Evolutionary conservation across 2,329 filamentous ascomycete species (phyloP).

Genomic region (Plectosphaerella cucumerina): DNA sequence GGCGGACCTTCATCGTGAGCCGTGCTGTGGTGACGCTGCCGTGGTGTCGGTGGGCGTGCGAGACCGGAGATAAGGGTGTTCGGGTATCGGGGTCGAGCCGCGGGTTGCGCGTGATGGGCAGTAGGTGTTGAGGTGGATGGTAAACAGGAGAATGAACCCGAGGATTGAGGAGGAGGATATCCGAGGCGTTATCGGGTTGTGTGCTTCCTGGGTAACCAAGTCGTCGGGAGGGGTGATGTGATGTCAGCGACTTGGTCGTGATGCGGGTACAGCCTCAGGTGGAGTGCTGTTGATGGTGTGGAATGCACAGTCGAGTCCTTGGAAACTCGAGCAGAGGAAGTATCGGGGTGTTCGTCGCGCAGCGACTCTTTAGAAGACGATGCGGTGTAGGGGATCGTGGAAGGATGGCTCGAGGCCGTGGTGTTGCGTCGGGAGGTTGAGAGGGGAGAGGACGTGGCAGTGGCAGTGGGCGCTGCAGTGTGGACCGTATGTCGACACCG

Average conservation of each 20-base stretch:
- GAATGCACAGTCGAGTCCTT: too few relatives aligned
- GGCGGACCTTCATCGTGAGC: background rate
- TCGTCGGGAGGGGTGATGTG: too few relatives aligned
- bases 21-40: background rate
- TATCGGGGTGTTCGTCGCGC: too few relatives aligned
- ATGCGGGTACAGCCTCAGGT: too few relatives aligned
- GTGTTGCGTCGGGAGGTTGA: background rate
- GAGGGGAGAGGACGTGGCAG: background rate
- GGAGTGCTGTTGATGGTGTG: too few relatives aligned
- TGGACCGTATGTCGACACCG: too few relatives aligned
- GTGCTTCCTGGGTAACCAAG: too few relatives aligned
- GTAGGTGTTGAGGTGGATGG: background rate
- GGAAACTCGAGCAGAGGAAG: too few relatives aligned
- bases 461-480: background rate
- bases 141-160: background rate
- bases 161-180: background rate
- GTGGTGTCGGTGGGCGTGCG: background rate
- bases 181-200: too few relatives aligned
- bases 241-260: too few relatives aligned
- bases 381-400: too few relatives aligned
- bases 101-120: background rate
- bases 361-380: too few relatives aligned
- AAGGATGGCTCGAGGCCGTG: background rate
- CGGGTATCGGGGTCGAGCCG: background rate
- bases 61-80: background rate